Evolutionary conservation across 164 flowering plant species (phyloP), one percentile per base, ranked within the genome.

Genomic region (Saururus chinensis): DNA sequence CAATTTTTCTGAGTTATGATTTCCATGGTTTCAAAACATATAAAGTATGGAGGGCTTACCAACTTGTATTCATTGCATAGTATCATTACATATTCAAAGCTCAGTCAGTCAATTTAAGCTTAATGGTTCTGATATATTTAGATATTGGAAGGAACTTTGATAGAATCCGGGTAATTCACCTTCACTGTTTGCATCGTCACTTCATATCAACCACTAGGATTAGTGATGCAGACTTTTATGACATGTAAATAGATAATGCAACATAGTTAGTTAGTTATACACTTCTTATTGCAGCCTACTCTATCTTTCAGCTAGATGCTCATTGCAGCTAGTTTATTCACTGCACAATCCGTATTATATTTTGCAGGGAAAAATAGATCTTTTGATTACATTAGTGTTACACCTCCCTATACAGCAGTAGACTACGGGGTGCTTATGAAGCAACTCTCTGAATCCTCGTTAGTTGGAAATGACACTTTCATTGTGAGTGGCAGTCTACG

Each of bases 371-470:
- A 62, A 66, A 65, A 70, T 70, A 81, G 76, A 40, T 41, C 80
- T 60, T 92, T 92, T 82, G 91, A 84, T 78, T 92, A 85, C 64
- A 74, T 92, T 40, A 92, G 98, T 74, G 96, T 89, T 26, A 92
- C 98, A 40, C 96, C 98, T 64, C 98, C 98, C 20, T 92, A 92
- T 62, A 80, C 70, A 24, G 76, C 75, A 67, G 98, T 92, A 48
- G 84, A 87, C 70, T 89, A 92, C 68, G 77, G 73, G 20, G 66
- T 81, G 14, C 75, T 92, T 53, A 92, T 92, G 98, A 75, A 51
- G 49, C 89, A 86, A 75, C 70, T 92, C 54, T 80, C 95, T 42
- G 71, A 66, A 35, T 89, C 96, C 26, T 68, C 84, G 25, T 65
- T 84, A 41, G 69, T 89, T 69, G 95, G 96, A 60, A 81, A 84